Evolutionary conservation across 2,329 filamentous ascomycete species (phyloP).

Genomic region (Xylaria multiplex): DNA sequence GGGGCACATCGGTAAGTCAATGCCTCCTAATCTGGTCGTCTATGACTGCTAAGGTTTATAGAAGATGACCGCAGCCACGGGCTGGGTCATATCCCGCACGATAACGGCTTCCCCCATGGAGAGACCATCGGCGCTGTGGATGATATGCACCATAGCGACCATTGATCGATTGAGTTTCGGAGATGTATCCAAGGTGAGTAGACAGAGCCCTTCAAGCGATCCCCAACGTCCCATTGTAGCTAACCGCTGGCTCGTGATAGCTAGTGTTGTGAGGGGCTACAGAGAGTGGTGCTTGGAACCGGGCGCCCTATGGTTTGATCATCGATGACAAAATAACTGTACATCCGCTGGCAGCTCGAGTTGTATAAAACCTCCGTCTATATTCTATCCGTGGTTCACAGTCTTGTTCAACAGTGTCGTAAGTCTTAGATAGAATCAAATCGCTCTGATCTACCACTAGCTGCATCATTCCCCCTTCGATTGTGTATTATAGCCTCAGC

Average conservation of each 20-base stretch:
- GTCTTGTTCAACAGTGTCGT: too few relatives aligned
- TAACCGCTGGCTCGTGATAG: conserved; percentile 10
- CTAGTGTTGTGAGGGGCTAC: conserved; percentile 7
- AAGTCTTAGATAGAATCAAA: too few relatives aligned
- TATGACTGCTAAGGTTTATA: conserved; percentile 13
- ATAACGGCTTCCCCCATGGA: too few relatives aligned
- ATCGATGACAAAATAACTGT: conserved; percentile 4
- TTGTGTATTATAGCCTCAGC: too few relatives aligned
- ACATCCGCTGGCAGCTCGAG: too few relatives aligned
- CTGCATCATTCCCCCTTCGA: too few relatives aligned
- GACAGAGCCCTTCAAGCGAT: conserved; percentile 12
- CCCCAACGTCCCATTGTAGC: conserved; percentile 12
- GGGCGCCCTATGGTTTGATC: conserved; percentile 4
- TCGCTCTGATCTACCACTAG: too few relatives aligned
- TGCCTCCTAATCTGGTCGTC: conserved; percentile 7
- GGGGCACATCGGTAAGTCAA: conserved; percentile 17
- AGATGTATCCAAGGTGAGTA: conserved; percentile 19
- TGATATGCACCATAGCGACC: conserved; percentile 17
- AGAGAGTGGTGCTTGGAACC: conserved; percentile 3
- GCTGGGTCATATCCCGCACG: too few relatives aligned
- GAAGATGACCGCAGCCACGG: conserved; percentile 15
- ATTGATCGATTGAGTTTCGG: conserved; percentile 6
- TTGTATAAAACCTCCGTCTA: too few relatives aligned
- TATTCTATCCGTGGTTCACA: too few relatives aligned
- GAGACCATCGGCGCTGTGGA: too few relatives aligned